Evolutionary conservation across 148 eudicot species (phyloP), one percentile per base, ranked within the genome.

Genomic region (Heliamphora exappendiculata): DNA sequence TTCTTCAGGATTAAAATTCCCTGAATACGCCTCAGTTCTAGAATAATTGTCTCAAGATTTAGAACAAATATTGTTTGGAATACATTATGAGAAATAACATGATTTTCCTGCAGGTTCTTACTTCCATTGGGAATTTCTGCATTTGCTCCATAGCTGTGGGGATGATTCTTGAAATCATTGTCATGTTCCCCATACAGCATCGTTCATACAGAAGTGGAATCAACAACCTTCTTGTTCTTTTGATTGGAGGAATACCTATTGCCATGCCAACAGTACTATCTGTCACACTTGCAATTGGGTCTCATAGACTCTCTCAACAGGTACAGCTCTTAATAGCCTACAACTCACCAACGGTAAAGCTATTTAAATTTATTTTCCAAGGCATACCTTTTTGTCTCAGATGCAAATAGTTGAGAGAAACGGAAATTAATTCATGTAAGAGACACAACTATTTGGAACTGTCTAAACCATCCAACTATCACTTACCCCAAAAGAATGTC

Each of bases 241-340:
- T 91, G 84, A 91, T 88, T 66, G 95, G 95, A 70, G 95, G 95
- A 74, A 91, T 91, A 75, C 95, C 95, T 44, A 91, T 91, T 17
- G 95, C 95, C 39, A 91, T 91, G 95, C 95, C 92, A 14, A 91
- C 92, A 20, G 95, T 91, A 72, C 73, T 90, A 51, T 90, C 92
- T 4, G 95, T 89, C 41, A 90, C 95, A 65, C 90, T 90, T 73
- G 95, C 95, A 34, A 87, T 90, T 45, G 95, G 95, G 75, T 90
- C 95, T 58, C 95, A 90, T 76, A 81, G 89, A 64, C 86, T 91
- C 78, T 89, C 92, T 80, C 90, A 88, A 77, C 92, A 91, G 87
- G 94, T 90, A 76, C 55, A 28, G 57, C 80, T 62, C 66, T 22
- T 28, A 44, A 26, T 69, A 22, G 20, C 47, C 24, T 29, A 42